Base-by-base conservation (phyloP, 2,329 filamentous ascomycete genomes). In the Dactylellina haptotyla region DNA sequence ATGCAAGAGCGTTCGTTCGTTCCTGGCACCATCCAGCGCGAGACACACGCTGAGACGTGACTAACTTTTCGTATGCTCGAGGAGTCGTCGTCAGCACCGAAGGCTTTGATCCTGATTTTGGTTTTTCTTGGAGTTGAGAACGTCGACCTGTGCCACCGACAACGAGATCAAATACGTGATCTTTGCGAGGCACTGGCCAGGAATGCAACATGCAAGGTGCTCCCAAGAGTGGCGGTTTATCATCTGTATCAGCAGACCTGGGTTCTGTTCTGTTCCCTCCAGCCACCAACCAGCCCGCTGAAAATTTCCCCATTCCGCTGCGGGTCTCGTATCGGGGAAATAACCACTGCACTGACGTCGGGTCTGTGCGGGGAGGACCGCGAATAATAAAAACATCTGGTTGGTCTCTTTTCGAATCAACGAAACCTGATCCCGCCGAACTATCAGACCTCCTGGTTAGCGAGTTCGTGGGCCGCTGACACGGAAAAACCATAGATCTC, bases 251-350 rank as follows among this genome's bases (percentile, higher is more conserved):
- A 69, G 37, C 54, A 30, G 54, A 34, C 56, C 46, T 20, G 34
- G 50, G 34, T 37, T 32, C 41, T 30, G 34, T 41, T 41, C 14
- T 20, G 48, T 58, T 53, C 20, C 57, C 51, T 59, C 59, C 58
- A 63, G 54, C 57, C 65, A 63, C 57, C 65, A 48, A 62, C 39
- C 34, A 28, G 54, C 43, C 48, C 66, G 51, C 56, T 28, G 23
- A 51, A 45, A 51, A 51, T 18, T 37, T 51, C 51, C 51, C 43
- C 43, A n/a, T 72, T 72, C 66, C 58, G 66, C 66, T 64, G 69
- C 69, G 69, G 53, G 54, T 66, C 69, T 64, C 67, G 54, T 72
- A 72, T 59, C 69, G 53, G 69, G 61, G 56, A 50, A 57, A 66
- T 56, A 66, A 65, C 37, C 54, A 66, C 61, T n/a, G 26, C 48